Evolutionary conservation across 345 rosid genomes (phyloP).

Genomic region (Raphanus raphanistrum): DNA sequence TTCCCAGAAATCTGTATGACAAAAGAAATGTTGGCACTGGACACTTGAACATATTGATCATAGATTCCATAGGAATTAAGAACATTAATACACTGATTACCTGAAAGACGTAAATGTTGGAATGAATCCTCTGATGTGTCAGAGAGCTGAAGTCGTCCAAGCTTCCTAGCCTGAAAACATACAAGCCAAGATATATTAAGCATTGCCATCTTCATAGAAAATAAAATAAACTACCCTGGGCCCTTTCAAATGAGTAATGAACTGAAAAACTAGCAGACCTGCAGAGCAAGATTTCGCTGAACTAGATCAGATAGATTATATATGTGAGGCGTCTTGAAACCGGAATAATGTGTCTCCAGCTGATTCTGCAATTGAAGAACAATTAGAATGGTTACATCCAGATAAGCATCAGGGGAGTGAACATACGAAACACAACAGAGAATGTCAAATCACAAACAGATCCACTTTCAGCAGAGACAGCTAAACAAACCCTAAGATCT

Average conservation of each 20-base stretch:
- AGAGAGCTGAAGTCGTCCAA: conserved; percentile 67
- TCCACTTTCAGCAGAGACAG: conserved; percentile 11
- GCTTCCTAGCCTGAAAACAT: conserved; percentile 55
- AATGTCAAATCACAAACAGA: conserved; percentile 2
- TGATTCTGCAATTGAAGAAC: conserved; percentile 49
- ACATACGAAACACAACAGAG: conserved; percentile 6
- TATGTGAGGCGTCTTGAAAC: conserved; percentile 90
- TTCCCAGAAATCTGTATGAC: conserved; percentile 67
- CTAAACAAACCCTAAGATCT: background rate
- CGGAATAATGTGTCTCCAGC: conserved; percentile 75
- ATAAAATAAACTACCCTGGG: conserved; percentile 3
- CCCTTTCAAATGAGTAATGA: conserved; percentile 8
- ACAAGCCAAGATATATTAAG: conserved; percentile 23
- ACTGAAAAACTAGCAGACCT: conserved; percentile 49
- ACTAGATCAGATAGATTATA: conserved; percentile 92
- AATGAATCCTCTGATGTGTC: conserved; percentile 60
- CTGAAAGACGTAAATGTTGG: conserved; percentile 87
- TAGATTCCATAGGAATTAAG: background rate
- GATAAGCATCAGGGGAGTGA: conserved; percentile 26
- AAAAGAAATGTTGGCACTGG: conserved; percentile 22
- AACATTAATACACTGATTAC: conserved; percentile 40
- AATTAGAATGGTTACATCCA: conserved; percentile 14
- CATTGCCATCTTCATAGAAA: conserved; percentile 13
- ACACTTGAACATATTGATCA: conserved; percentile 1
- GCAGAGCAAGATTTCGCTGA: conserved; percentile 66